Evolutionary conservation across 2,329 filamentous ascomycete genomes (phyloP).

Genomic region (Pleomassaria siparia): DNA sequence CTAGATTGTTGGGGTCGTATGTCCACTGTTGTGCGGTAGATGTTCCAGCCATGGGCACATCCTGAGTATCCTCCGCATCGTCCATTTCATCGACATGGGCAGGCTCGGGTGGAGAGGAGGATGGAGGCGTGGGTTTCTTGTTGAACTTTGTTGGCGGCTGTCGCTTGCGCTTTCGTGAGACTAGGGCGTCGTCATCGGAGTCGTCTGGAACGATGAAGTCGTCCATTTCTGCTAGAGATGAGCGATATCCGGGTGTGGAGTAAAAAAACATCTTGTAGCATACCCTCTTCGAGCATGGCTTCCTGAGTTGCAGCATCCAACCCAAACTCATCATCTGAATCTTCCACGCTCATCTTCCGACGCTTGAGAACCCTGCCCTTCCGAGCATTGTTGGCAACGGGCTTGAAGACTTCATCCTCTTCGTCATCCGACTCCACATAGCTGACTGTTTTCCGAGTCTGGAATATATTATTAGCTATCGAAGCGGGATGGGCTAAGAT

Average conservation of each 20-base stretch:
- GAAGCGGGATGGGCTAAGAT: background rate
- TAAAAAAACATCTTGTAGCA: background rate
- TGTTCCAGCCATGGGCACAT: conserved; percentile 56
- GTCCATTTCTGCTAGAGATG: conserved; percentile 64
- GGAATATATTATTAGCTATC: conserved; percentile 9
- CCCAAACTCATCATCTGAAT: conserved; percentile 68
- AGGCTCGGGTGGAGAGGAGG: conserved; percentile 44
- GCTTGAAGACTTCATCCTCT: conserved; percentile 70
- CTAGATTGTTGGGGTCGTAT: conserved; percentile 63
- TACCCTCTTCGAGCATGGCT: conserved; percentile 58
- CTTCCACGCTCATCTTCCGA: conserved; percentile 64
- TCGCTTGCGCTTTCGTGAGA: conserved; percentile 71
- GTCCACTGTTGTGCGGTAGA: conserved; percentile 85
- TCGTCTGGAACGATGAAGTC: conserved; percentile 89
- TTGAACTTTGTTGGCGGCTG: conserved; percentile 64
- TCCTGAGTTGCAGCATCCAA: conserved; percentile 59
- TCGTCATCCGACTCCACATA: conserved; percentile 83
- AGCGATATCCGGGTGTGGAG: background rate
- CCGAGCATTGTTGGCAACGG: conserved; percentile 49
- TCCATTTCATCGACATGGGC: conserved; percentile 51
- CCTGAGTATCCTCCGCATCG: conserved; percentile 35
- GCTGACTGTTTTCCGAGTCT: conserved; percentile 68
- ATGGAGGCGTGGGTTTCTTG: conserved; percentile 51
- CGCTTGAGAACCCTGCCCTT: conserved; percentile 56
- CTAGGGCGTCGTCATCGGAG: conserved; percentile 67